Evolutionary conservation across 2,329 filamentous ascomycete genomes (phyloP).

Genomic region (Basipetospora chlamydospora): DNA sequence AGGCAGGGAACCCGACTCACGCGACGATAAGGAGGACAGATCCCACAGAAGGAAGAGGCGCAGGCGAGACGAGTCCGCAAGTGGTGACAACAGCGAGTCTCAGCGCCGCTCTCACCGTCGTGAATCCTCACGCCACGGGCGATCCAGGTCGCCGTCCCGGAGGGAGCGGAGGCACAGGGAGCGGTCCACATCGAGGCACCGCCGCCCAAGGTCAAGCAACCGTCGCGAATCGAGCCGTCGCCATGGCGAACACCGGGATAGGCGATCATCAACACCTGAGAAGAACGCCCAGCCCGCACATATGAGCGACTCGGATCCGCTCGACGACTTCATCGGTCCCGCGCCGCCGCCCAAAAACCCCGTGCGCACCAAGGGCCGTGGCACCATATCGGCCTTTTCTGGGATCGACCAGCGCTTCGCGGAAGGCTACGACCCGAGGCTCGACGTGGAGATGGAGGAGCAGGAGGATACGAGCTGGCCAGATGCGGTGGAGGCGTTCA

Average conservation of each 20-base stretch:
- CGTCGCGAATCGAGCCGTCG: background rate
- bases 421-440: conserved; percentile 41
- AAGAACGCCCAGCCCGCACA: too few relatives aligned
- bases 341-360: conserved; percentile 34
- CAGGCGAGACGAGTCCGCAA: background rate
- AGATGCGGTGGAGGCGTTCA: conserved; percentile 59
- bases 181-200: conserved; percentile 11
- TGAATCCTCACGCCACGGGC: conserved; percentile 11
- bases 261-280: conserved; percentile 6
- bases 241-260: conserved; percentile 9
- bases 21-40: background rate
- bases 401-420: conserved; percentile 74
- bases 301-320: conserved; percentile 49
- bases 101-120: conserved; percentile 5
- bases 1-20: too few relatives aligned
- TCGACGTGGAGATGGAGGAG: conserved; percentile 39
- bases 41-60: background rate
- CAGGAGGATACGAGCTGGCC: conserved; percentile 54
- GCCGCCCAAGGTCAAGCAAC: background rate
- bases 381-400: conserved; percentile 43
- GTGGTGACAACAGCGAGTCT: conserved; percentile 7
- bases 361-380: conserved; percentile 53
- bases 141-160: conserved; percentile 19
- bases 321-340: conserved; percentile 66
- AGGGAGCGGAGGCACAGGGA: conserved; percentile 18